Evolutionary conservation across 192 early-diverging fungal genomes (phyloP), one percentile per base, ranked within the genome.

Genomic region (Pilaira anomala): DNA sequence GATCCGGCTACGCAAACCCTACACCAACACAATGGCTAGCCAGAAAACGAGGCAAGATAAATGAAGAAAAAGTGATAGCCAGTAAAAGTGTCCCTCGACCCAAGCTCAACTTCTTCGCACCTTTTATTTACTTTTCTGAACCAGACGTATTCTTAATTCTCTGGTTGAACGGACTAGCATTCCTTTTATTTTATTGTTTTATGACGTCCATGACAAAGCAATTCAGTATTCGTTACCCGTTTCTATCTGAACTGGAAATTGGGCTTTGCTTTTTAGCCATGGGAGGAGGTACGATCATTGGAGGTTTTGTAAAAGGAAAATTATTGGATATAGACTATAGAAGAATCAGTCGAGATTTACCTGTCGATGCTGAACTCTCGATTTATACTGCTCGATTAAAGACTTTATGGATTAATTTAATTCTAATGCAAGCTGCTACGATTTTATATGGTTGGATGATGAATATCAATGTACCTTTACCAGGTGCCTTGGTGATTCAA

Each of bases 221-320:
- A 0, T 79, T 79, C 44, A 3, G 19, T 7, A 8, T 50, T 9
- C 46, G 62, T 24, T 82, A 82, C 29, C 25, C 63, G 22, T 28
- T 79, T 56, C 22, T 19, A 52, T 60, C 33, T 24, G 75, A 75
- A 45, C 51, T 65, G 3, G 63, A 66, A 2, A 68, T 82, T 50
- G 77, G 80, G 0, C 18, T 79, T 2, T 75, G 72, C 22, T 82
- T 77, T 61, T 63, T 80, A 49, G 60, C 68, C 11, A 61, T 62
- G n/a, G 82, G 79, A 3, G 14, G 69, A 8, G 82, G 79, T 12
- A 71, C 65, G 7, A 56, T 74, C 4, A 4, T 71, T 18, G 79
- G 82, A 16, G 73, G 16, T 5, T 46, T 18, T 16, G 5, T 13
- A 4, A 19, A 46, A 46, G 44, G 44, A 14, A 14, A 19, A 4